Base-by-base conservation (phyloP, 495 filamentous ascomycete genomes). In the Penicillium maclennaniae region DNA sequence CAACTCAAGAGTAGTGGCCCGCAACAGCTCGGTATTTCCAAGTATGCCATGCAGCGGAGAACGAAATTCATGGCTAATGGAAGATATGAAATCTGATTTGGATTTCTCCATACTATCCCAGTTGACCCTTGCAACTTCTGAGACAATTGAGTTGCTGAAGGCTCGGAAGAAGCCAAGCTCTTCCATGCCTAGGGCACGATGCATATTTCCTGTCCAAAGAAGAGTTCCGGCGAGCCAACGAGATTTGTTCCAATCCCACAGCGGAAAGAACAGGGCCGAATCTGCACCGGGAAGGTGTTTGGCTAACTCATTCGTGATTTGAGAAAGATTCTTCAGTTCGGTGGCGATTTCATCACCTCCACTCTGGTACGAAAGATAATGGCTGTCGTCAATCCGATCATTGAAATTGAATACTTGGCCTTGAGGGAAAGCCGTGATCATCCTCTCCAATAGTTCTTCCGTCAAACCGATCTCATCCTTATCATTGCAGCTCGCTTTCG, bases 61-160 rank as follows among this genome's bases (percentile, higher is more conserved):
- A 0, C 87, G 78, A 19, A 90, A 71, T 55, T 91, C 87, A 62
- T 91, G 87, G 28, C 82, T 87, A 21, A 91, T 78, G 12, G 82
- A 86, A 0, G 83, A 83, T 34, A 91, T 82, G 49, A 89, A 83
- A 50, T 86, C 84, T 1, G 80, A 78, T 58, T 91, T 90, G 20
- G 79, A 76, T 45, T 69, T 72, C 45, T 83, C 77, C 7, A 70
- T 73, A 19, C 49, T 60, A 20, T 60, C 66, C 44, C 72, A 75
- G 44, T 80, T 66, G 7, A 84, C 54, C 28, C 79, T 77, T 0
- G 76, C 72, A 1, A 85, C 75, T 53, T 85, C 80, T 5, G 80
- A 80, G 65, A 83, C 81, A 42, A 85, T 71, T 4, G 75, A 75
- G 47, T 83, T 80, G 5, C 79, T 77, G 63, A 87, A 87, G 0